Evolutionary conservation across 305 asterid genomes (phyloP), one percentile per base, ranked within the genome.

Genomic region (Salvia sclarea): DNA sequence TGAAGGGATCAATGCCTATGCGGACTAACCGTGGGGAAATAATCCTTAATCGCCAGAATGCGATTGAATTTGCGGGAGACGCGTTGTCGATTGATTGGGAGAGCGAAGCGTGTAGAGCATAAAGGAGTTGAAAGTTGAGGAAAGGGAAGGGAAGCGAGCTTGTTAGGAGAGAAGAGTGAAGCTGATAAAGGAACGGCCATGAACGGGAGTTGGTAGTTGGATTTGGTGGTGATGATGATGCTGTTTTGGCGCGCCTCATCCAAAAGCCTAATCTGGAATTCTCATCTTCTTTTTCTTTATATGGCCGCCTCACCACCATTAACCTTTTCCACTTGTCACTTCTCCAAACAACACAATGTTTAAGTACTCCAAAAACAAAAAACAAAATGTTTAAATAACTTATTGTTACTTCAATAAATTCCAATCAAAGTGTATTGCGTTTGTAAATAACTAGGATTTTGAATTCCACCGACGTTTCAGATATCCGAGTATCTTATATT

Each of bases 181-280:
- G 85, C 78, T 53, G 82, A 77, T n/a, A 76, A 64, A 74, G 84
- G 84, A 71, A 73, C 66, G 66, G 98, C 95, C 96, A 91, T 88
- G 50, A 78, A 69, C 37, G 73, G 76, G 25, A 55, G 72, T 45
- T 65, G 73, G 72, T 66, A 22, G 83, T 69, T 75, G 72, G 62
- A n/a, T n/a, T n/a, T n/a, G n/a, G n/a, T 17, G 83, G 66, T 75
- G 81, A 65, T 76, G 77, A 80, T 80, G 82, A 72, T 77, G 78
- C 76, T 80, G 77, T 77, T 79, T 81, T 89, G 86, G 86, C 88
- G 94, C 94, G 88, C 85, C 89, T 82, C 85, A 77, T 86, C 89
- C 88, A 82, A 82, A 66, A 55, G 79, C 71, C 84, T 72, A 44
- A 77, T 79, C 73, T 44, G 47, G 11, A 62, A 4, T 9, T n/a